Evolutionary conservation across 768 basidiomycete species (phyloP), one percentile per base, ranked within the genome.

Genomic region (Rhodotorula babjevae): DNA sequence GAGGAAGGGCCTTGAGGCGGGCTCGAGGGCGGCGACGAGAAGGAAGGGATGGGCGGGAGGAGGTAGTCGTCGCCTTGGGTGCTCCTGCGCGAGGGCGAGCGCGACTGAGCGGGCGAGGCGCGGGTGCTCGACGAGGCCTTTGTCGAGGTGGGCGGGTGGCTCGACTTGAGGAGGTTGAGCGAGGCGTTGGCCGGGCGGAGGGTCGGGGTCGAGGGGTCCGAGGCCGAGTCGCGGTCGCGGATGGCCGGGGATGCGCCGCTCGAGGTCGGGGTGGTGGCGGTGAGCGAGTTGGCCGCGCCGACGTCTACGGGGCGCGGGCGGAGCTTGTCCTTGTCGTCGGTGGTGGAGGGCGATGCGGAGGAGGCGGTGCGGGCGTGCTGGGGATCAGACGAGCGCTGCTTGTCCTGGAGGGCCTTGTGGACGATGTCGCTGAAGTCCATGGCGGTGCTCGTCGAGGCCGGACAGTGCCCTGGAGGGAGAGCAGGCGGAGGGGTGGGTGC

Each of bases 381-480:
- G n/a, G 8, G 14, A n/a, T 14, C 15, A n/a, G 21, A 5, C 7
- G 42, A 0, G 56, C 46, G 19, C 21, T 61, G 58, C 58, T 31
- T 46, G 29, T 59, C 46, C 0, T 44, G 62, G 40, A 72, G 71
- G 0, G 67, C 59, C 58, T 57, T 59, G 33, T 68, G 58, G 27
- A 72, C 71, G 3, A 55, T 46, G 44, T 72, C 71, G 36, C 44
- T 52, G 25, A 72, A 63, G 63, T 72, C 71, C 71, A 72, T 72
- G 19, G 36, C 36, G 19, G 11, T 7, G 19, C 27, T 2, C 21
- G 21, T 29, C 55, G n/a, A n/a, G 29, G 25, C n/a, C n/a, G n/a
- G n/a, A n/a, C n/a, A n/a, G n/a, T n/a, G n/a, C n/a, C n/a, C 53
- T 27, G 1, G 21, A n/a, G 18, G 8, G 15, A 21, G 8, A 18